Conservation (phyloP, 805 yeast genomes). For the Debaryomyces maramus region DNA sequence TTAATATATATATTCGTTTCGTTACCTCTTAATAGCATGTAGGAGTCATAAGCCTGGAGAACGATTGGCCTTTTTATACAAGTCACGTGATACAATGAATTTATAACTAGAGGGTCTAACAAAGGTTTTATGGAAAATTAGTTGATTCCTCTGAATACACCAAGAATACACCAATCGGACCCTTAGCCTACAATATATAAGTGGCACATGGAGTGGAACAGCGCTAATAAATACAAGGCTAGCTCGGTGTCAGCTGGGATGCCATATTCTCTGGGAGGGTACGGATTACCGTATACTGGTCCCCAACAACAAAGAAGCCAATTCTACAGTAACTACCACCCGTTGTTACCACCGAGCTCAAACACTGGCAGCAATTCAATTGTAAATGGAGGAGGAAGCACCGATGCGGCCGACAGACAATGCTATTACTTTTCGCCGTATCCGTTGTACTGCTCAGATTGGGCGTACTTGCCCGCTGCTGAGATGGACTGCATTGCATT, state of each 20-base stretch:
- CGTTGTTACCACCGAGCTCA: constrained; percentile 14
- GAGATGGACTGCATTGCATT: constrained; percentile 56
- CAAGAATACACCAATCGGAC: too few relatives aligned
- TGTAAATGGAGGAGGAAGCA: not conserved
- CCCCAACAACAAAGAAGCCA: constrained; percentile 11
- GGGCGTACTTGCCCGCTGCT: constrained; percentile 23
- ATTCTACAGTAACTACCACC: constrained; percentile 10
- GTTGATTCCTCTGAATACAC: too few relatives aligned
- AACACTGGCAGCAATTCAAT: not conserved
- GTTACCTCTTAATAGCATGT: too few relatives aligned
- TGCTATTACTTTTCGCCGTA: constrained; percentile 9
- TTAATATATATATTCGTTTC: too few relatives aligned
- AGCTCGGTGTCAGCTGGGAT: constrained; percentile 11
- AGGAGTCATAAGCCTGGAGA: too few relatives aligned
- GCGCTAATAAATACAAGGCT: constrained; percentile 7
- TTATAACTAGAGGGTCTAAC: too few relatives aligned
- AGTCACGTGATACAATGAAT: too few relatives aligned
- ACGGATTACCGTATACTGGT: constrained; percentile 5
- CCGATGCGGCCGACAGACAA: constrained; percentile 1
- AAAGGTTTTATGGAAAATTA: too few relatives aligned
- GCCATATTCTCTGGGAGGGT: constrained; percentile 5
- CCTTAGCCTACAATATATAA: too few relatives aligned
- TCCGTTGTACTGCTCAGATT: constrained; percentile 27
- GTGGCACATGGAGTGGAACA: constrained; percentile 12
- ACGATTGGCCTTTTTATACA: too few relatives aligned